Base-by-base conservation (phyloP, 805 yeast species). In the Millerozyma acaciae region DNA sequence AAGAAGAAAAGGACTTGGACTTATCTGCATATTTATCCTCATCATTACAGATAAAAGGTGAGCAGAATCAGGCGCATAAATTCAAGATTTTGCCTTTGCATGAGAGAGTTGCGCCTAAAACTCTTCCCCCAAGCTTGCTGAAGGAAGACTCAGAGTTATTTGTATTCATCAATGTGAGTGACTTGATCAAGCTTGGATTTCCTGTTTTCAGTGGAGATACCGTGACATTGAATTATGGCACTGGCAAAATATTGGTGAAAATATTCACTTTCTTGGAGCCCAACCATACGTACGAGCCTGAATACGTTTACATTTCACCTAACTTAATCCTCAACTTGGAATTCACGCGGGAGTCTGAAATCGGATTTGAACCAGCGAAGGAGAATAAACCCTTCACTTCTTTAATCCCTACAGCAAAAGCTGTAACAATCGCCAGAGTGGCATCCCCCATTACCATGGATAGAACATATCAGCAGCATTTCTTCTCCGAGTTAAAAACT, bases 131-230 rank as follows among this genome's bases (percentile, higher is more conserved):
- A 1, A 37, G 43, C 1, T 51, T 51, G 51, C 29, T 42, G 3
- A 51, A 51, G 19, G 72, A 66, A 36, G 73, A 66, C 32, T 37
- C 49, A 5, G 69, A 66, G 30, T 49, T 64, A 27, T 63, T 57
- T 43, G 65, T 48, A 6, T 62, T 61, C 42, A 43, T 79, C 8
- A 66, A 70, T 26, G 61, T 77, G 1, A 51, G 57, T 8, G 79
- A 73, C 27, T 59, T 86, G 17, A 66, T 76, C 14, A 53, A 52
- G 24, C 39, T 65, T n/a, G 67, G 64, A 15, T 58, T 83, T 17
- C 84, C 86, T 0, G 65, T 75, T 16, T 75, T 82, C 40, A 76
- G 81, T 36, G 95, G 95, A 3, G 93, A 84, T 48, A 54, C 72
- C 30, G 78, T 77, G 3, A 55, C 60, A 9, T 30, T 75, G 18